Percentiles rank a stretch among this genome's conserved stretches.
These are phyloP conservation scores for Fusarium papillatum DNA, from an alignment of 2,329 filamentous ascomycete species.

Conservation along the genomic window DNA sequence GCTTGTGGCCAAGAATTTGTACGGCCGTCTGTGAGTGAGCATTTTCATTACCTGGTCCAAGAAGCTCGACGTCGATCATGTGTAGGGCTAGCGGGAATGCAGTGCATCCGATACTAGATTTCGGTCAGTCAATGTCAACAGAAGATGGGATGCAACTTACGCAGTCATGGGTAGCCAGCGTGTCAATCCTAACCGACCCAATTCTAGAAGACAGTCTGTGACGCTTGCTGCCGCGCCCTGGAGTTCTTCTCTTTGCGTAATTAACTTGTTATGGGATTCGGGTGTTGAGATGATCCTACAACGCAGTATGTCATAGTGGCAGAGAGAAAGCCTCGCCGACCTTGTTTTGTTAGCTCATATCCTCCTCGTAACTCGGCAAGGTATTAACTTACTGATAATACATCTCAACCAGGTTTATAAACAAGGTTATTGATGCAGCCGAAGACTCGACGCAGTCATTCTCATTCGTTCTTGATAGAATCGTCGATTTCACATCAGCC, in stretches of 20 bases:
- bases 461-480: constrained; percentile 19
- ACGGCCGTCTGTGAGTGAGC: neutral
- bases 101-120: constrained; percentile 36
- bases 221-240: constrained; percentile 39
- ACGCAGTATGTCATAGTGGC: constrained; percentile 41
- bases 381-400: constrained; percentile 38
- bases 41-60: constrained; percentile 17
- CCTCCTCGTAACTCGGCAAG: rapidly evolving
- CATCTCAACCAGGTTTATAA: constrained; percentile 43
- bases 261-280: constrained; percentile 9
- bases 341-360: neutral
- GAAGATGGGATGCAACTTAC: neutral
- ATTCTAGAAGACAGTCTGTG: constrained; percentile 37
- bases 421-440: constrained; percentile 29
- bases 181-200: constrained; percentile 29
- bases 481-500: constrained; percentile 30
- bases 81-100: constrained; percentile 38
- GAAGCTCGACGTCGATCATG: constrained; percentile 41
- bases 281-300: constrained; percentile 25
- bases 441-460: constrained; percentile 1
- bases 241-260: constrained; percentile 38
- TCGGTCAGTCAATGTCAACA: neutral
- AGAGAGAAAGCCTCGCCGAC: constrained; percentile 35
- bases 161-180: constrained; percentile 44
- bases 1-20: constrained; percentile 14